Conservation (phyloP, 2,329 filamentous ascomycete species). For the Epichloe aotearoae region DNA sequence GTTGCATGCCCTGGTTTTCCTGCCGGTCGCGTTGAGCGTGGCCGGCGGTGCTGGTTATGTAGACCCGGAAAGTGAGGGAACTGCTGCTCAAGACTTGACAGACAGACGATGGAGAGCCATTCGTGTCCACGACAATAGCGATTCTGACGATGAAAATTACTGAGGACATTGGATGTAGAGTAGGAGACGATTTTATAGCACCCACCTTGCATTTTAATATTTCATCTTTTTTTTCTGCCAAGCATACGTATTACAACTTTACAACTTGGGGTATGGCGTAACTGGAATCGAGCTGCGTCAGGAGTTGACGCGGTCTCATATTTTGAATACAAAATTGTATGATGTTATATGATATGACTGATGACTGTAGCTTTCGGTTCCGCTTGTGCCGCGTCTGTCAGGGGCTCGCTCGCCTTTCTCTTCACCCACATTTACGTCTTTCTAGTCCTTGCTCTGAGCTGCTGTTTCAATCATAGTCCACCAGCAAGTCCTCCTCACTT, state of each 20-base stretch:
- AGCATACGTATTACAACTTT: background rate
- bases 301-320: background rate
- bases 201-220: too few relatives aligned
- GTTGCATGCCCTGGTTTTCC: slow-evolving; percentile 75
- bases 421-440: background rate
- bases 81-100: slow-evolving; percentile 78
- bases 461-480: background rate
- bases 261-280: background rate
- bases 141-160: slow-evolving; percentile 57
- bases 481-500: slow-evolving; percentile 1
- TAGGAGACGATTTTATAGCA: background rate
- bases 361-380: too few relatives aligned
- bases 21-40: slow-evolving; percentile 79
- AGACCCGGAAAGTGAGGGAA: slow-evolving; percentile 76
- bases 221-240: background rate
- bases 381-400: too few relatives aligned
- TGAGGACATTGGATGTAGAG: background rate
- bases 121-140: slow-evolving; percentile 59
- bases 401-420: too few relatives aligned
- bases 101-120: slow-evolving; percentile 66
- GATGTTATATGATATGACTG: background rate
- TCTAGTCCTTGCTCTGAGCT: background rate
- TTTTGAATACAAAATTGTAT: background rate
- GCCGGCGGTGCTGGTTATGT: slow-evolving; percentile 79
- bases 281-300: background rate